A percentile compares a stretch with the other conserved stretches of the same genome.
Conservation (phyloP, 192 early-diverging fungal genomes). For the Polychytrium aggregatum region DNA sequence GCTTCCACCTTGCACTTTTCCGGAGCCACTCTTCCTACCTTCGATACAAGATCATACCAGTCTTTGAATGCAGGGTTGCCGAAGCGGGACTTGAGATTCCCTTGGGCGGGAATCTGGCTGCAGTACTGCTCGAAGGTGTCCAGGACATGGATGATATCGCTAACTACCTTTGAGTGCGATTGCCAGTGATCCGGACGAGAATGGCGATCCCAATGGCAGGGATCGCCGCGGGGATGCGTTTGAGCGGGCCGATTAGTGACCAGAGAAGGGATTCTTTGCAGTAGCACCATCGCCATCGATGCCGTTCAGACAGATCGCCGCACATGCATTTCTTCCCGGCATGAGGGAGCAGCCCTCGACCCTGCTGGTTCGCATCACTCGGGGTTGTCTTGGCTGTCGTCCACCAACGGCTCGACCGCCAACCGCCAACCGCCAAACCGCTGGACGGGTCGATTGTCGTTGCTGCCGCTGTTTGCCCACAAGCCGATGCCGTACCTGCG, state of each 20-base stretch:
- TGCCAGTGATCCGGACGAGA: background rate
- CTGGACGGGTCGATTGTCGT: background rate
- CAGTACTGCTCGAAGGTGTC: conserved; percentile 48
- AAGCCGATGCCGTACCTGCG: too few species aligned
- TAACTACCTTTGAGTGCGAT: conserved; percentile 12
- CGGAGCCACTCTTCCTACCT: conserved; percentile 29
- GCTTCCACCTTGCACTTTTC: background rate
- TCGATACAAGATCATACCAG: conserved; percentile 67
- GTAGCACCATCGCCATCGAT: background rate
- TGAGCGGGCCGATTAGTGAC: background rate
- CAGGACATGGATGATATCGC: conserved; percentile 51
- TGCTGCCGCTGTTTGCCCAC: too few species aligned
- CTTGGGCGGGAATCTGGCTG: conserved; percentile 58
- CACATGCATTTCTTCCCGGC: background rate
- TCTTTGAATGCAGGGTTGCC: conserved; percentile 90
- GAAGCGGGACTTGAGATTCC: conserved; percentile 71
- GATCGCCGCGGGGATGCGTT: background rate
- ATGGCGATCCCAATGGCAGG: background rate
- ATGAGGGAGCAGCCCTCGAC: conserved; percentile 1
- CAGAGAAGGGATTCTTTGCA: background rate
- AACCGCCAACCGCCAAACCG: background rate
- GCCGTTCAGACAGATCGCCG: background rate
- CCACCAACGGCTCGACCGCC: background rate
- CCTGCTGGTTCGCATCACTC: background rate
- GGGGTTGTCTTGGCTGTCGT: background rate